Base-by-base conservation (phyloP, 371 early-diverging fungal genomes). In the Actinomortierella wolfii region DNA sequence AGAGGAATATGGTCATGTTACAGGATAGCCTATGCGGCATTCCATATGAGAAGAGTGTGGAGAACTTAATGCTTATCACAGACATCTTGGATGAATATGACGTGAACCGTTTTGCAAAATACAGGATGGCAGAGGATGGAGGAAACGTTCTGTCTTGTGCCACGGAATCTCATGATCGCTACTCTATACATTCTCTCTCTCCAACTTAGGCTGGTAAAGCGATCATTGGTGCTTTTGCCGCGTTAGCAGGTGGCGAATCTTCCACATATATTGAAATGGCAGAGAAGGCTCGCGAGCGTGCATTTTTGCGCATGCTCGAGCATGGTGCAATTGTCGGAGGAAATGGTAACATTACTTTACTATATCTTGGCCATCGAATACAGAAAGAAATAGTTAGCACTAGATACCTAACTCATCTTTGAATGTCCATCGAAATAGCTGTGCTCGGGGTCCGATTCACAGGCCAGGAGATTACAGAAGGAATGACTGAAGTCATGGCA, bases 261-360 rank as follows among this genome's bases (percentile, higher is more conserved):
- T 59, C 70, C 2, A 69, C 70, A 17, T 69, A 69, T 25, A 64
- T 69, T 47, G 70, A 69, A 45, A 69, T 69, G 70, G 70, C 70
- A 5, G 70, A 69, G 51, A 69, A 69, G 64, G 70, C 70, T 61
- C 70, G 70, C 20, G 70, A 69, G 58, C 64, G 64, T 41, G 70
- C 70, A 4, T 69, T 69, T 55, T 4, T 64, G 50, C 59, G 70
- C 46, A 60, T 69, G 64, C 61, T 69, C 15, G 70, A 69, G 26
- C 70, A 69, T 44, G 70, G 64, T n/a, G 70, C 70, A 13, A 64
- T 64, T 8, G 70, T 64, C 11, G 70, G 70, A 26, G 70, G 70
- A 24, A 69, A 69, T 53, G 70, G 70, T 69, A 57, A 56, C 14
- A 9, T 21, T n/a, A n/a, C n/a, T n/a, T n/a, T n/a, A n/a, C n/a